Conservation (phyloP, 257 asterid species). For the Fraxinus anomala region DNA sequence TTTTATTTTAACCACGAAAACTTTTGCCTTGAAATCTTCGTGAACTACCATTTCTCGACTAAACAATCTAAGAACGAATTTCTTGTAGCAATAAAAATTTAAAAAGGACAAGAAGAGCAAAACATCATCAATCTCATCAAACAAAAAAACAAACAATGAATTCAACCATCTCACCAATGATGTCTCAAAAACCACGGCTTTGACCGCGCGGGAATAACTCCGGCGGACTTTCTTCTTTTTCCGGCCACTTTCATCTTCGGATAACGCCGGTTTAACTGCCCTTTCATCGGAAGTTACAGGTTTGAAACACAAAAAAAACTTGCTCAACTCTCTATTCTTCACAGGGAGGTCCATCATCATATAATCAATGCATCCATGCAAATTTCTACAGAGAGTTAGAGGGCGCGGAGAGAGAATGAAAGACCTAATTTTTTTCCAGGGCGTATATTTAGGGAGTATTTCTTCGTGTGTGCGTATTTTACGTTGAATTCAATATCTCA, state of each 20-base stretch:
- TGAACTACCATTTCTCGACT: no score
- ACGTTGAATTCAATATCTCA: no score
- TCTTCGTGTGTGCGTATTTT: no score
- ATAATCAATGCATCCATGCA: background rate
- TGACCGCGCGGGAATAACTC: constrained; percentile 30
- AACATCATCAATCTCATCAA: background rate
- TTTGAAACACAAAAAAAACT: background rate
- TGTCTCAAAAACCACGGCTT: constrained; percentile 21
- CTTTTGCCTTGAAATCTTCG: no score
- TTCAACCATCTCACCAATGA: constrained; percentile 25
- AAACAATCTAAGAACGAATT: no score
- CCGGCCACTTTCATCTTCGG: background rate
- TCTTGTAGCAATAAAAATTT: no score
- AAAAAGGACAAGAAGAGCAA: no score
- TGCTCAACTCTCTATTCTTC: background rate
- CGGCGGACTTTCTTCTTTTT: constrained; percentile 19
- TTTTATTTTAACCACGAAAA: no score
- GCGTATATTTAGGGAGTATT: no score
- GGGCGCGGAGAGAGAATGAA: background rate
- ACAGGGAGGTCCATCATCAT: background rate
- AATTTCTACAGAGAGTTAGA: background rate
- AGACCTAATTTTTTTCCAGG: no score
- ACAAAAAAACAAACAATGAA: background rate
- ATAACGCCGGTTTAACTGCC: background rate
- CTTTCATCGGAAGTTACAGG: background rate